These are phyloP conservation scores for Artemisia argyi DNA, from an alignment of 129 eudicot species.

Conservation along the genomic window DNA sequence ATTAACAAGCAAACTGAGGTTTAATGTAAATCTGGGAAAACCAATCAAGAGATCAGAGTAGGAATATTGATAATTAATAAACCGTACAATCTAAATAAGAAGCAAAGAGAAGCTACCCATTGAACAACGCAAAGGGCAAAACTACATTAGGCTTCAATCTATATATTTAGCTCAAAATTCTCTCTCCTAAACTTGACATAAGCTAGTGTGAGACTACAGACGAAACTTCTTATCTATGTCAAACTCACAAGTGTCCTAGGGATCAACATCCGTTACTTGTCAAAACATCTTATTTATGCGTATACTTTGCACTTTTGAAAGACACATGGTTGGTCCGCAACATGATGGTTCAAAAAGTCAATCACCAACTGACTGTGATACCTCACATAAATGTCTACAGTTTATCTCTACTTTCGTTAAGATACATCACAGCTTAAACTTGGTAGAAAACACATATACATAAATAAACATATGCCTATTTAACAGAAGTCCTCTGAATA, in stretches of 20 bases:
- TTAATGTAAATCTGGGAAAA: background rate
- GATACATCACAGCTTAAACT: background rate
- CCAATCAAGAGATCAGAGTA: conserved; percentile 5
- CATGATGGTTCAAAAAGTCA: background rate
- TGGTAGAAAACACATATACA: background rate
- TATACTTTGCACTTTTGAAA: no score
- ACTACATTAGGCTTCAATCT: background rate
- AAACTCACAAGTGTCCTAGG: background rate
- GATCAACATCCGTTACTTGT: background rate
- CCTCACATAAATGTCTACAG: background rate
- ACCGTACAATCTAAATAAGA: background rate
- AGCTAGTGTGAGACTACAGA: background rate
- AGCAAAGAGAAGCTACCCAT: background rate
- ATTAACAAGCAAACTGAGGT: background rate
- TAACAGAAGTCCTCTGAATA: background rate
- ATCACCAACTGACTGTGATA: background rate
- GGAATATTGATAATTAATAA: conserved; percentile 3
- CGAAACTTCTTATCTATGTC: background rate
- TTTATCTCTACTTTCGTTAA: background rate
- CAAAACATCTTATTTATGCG: background rate
- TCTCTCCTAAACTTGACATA: background rate
- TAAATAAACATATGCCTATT: no score
- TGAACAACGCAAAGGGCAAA: background rate
- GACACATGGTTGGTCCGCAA: no score
- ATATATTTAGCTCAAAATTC: background rate